A percentile compares a stretch with the other conserved stretches of the same genome.
phyloP scores from a whole-genome alignment of 208 protist genomes.

The Leishmania lainsoni region DNA sequence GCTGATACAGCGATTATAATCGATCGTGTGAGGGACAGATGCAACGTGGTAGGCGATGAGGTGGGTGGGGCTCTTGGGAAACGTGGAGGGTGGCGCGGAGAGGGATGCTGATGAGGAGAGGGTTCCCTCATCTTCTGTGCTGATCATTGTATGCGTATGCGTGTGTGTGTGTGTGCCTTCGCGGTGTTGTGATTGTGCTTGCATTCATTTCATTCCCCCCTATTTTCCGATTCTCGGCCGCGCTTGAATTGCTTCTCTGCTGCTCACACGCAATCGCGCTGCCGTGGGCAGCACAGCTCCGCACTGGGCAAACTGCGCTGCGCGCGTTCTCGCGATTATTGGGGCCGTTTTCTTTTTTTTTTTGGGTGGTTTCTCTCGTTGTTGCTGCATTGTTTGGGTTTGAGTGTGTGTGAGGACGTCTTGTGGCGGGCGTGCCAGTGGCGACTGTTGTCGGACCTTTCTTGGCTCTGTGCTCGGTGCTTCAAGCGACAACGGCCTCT shows the following conservation, averaged over 20 bases:
- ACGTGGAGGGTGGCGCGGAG: neutral
- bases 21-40: neutral
- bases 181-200: neutral
- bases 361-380: neutral
- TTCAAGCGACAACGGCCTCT: neutral
- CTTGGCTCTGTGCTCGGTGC: neutral
- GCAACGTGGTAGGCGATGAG: too few species aligned
- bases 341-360: neutral
- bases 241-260: neutral
- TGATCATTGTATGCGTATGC: neutral
- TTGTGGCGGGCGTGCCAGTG: neutral
- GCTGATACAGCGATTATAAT: slow-evolving; percentile 1
- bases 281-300: neutral
- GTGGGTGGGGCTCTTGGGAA: neutral
- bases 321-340: too few species aligned
- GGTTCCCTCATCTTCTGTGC: neutral
- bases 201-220: neutral
- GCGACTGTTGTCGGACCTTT: neutral
- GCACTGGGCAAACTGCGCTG: neutral
- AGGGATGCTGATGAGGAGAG: neutral
- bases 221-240: neutral
- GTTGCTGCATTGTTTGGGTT: neutral
- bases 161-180: slow-evolving; percentile 4
- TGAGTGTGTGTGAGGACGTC: neutral
- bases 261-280: neutral